Conservation (phyloP, 75 land plant genomes). For the Pseudotsuga menziesii region DNA sequence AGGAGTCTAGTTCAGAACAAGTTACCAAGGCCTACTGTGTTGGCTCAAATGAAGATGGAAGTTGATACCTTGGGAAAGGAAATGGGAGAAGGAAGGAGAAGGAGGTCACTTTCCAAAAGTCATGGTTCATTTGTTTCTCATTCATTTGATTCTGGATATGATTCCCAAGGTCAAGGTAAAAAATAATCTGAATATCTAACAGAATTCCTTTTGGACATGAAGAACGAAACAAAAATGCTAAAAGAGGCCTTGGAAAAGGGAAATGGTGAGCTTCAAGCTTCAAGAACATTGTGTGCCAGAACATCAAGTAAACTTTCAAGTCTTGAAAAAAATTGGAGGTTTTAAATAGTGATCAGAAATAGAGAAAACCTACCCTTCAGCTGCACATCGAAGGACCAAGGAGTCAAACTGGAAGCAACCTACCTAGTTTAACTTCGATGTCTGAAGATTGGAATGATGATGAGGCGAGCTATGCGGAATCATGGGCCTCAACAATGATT, state of each 20-base stretch:
- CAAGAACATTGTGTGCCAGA: conserved; percentile 71
- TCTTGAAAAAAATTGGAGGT: conserved; percentile 39
- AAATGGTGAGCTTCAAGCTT: conserved; percentile 71
- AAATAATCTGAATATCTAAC: conserved; percentile 64
- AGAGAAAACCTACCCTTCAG: conserved; percentile 16
- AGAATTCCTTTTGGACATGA: conserved; percentile 64
- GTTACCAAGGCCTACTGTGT: conserved; percentile 52
- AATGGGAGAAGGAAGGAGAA: conserved; percentile 8
- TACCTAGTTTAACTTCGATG: conserved; percentile 59
- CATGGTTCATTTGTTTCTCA: conserved; percentile 23
- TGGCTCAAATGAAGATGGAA: conserved; percentile 53
- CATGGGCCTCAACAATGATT: conserved; percentile 54
- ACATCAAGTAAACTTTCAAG: conserved; percentile 73
- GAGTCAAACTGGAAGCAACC: conserved; percentile 34
- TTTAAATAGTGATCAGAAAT: conserved; percentile 22
- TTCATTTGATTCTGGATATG: conserved; percentile 47
- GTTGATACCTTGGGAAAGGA: conserved; percentile 27
- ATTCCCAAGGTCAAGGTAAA: conserved; percentile 33
- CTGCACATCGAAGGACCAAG: conserved; percentile 15
- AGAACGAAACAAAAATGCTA: conserved; percentile 87
- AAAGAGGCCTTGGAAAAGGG: conserved; percentile 83
- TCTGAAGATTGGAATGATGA: conserved; percentile 83
- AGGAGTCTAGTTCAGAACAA: conserved; percentile 83
- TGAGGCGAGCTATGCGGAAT: conserved; percentile 57
- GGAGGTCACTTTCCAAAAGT: conserved; percentile 34